Conservation (phyloP, 768 basidiomycete species). For the Boletus pseudopeckii region DNA sequence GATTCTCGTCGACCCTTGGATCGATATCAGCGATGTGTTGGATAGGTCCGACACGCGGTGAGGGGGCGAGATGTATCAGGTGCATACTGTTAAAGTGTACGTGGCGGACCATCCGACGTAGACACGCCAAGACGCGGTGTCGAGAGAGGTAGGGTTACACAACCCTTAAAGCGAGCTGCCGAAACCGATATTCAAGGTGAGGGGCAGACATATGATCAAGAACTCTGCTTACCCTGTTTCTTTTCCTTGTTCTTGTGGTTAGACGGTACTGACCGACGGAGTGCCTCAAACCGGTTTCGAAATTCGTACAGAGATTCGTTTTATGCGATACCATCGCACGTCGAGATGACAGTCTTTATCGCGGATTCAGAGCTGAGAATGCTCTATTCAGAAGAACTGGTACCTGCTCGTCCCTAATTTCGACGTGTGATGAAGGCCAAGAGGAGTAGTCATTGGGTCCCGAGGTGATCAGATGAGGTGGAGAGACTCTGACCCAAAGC, state of each 20-base stretch:
- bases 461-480: no score
- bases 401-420: conserved; percentile 5
- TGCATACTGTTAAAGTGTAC: conserved; percentile 4
- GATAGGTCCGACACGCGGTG: not conserved
- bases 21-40: conserved; percentile 1
- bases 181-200: conserved; percentile 7
- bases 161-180: conserved; percentile 6
- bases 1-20: conserved; percentile 15
- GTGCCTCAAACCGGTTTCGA: conserved; percentile 17
- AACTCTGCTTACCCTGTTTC: not conserved
- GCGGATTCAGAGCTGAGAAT: conserved; percentile 8
- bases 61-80: not conserved
- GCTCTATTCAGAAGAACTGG: conserved; percentile 1
- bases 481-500: conserved; percentile 2
- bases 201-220: not conserved
- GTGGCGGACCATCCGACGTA: conserved; percentile 13
- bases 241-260: not conserved
- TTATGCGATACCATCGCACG: conserved; percentile 7
- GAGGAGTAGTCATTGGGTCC: no score
- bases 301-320: conserved; percentile 8
- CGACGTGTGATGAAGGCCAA: not conserved
- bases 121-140: conserved; percentile 13
- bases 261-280: not conserved
- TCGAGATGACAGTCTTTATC: conserved; percentile 13
- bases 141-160: conserved; percentile 9